Percentiles rank a stretch among this genome's conserved stretches.
Evolutionary conservation across 768 basidiomycete genomes (phyloP).

Genomic region (Pulveroboletus sp.): DNA sequence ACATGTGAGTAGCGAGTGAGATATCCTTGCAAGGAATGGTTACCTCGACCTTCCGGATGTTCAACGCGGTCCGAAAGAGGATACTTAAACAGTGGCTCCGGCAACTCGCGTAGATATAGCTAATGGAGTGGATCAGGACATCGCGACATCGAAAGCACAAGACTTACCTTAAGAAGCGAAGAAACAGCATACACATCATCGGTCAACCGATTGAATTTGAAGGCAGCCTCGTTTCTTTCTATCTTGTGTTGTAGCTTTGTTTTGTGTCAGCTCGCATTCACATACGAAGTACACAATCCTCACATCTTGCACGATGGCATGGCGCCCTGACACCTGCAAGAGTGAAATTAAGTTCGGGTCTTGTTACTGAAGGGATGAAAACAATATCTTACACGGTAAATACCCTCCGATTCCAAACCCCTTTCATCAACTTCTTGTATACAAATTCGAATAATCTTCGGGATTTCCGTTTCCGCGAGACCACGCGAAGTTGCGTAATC

Average conservation of each 20-base stretch:
- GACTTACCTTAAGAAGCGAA: conserved; percentile 73
- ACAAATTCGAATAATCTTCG: conserved; percentile 77
- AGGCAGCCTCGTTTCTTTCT: conserved; percentile 75
- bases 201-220: conserved; percentile 61
- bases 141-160: not conserved
- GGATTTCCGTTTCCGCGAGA: conserved; percentile 67
- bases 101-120: conserved; percentile 81
- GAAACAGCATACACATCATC: conserved; percentile 85
- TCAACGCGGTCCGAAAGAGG: conserved; percentile 77
- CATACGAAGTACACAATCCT: conserved; percentile 14
- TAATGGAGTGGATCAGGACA: conserved; percentile 23
- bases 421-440: conserved; percentile 78
- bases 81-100: conserved; percentile 85
- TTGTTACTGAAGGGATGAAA: not conserved
- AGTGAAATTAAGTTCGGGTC: not conserved
- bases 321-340: conserved; percentile 72
- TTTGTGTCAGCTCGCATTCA: conserved; percentile 4
- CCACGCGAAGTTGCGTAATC: conserved; percentile 85
- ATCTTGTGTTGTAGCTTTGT: conserved; percentile 77
- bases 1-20: not conserved
- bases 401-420: conserved; percentile 74
- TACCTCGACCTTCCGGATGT: conserved; percentile 74
- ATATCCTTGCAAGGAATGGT: conserved; percentile 4
- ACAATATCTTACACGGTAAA: conserved; percentile 58
- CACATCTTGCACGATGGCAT: conserved; percentile 81